Base-by-base conservation (phyloP, 2,329 filamentous ascomycete genomes). In the Aureobasidium sp. region DNA sequence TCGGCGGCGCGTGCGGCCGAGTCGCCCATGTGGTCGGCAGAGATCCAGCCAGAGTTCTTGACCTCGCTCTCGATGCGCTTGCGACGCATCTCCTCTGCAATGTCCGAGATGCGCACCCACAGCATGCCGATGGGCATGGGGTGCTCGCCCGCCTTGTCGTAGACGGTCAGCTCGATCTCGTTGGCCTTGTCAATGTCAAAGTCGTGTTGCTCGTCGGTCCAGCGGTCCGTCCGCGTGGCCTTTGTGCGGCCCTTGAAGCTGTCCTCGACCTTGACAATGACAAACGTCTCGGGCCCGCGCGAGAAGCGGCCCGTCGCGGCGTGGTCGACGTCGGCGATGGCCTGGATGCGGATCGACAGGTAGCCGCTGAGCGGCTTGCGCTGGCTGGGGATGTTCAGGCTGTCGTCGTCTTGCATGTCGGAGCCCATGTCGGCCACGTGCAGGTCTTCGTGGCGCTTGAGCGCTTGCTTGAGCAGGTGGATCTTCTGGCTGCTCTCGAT, bases 401-500 rank as follows among this genome's bases (percentile, higher is more conserved):
- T 97, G 68, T 98, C 93, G 74, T 98, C 89, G 71, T 96, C 90
- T 50, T 81, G 79, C 29, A 80, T 80, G 65, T 94, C 89, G 37
- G 83, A 74, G 60, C 95, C 90, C 64, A 95, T 86, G 66, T 96
- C 91, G 21, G 48, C 48, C 56, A 98, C 89, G 65, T 98, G 91
- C 51, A 98, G 79, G 70, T 97, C 93, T 68, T 96, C 91, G 64
- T 98, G 98, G 79, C 91, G 80, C 73, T 95, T 95, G 66, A 98
- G 77, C 44, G 93, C 90, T 73, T 97, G 90, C 73, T 94, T 95
- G 60, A 98, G 75, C 58, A 98, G 79, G 63, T 95, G 84, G 44
- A 98, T 96, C 74, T 98, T 98, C 70, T 97, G 91, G 69, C 90
- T 95, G 73, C 91, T 97, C 73, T 98, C 93, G 57, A 95, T 85